Evolutionary conservation across 371 early-diverging fungal species (phyloP).

Genomic region (Sporodiniella umbellata): DNA sequence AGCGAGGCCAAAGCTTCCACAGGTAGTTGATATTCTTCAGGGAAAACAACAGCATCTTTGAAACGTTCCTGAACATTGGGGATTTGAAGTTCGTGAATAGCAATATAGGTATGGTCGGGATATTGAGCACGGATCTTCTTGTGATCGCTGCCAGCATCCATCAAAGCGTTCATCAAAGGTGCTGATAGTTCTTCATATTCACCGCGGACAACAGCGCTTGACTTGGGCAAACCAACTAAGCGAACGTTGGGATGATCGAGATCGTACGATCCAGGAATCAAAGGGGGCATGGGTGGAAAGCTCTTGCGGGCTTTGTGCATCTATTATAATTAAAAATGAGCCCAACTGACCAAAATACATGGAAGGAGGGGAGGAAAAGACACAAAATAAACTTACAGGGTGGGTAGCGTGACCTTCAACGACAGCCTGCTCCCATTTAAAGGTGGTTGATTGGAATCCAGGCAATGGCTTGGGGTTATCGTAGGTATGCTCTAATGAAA

Average conservation of each 20-base stretch:
- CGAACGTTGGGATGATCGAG: conserved; percentile 43
- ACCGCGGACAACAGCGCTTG: conserved; percentile 49
- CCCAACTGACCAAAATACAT: no score
- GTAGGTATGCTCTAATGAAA: conserved; percentile 45
- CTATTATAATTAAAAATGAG: conserved; percentile 60
- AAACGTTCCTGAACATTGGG: conserved; percentile 58
- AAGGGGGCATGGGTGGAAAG: conserved; percentile 52
- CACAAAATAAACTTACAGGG: conserved; percentile 63
- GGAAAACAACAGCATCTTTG: conserved; percentile 41
- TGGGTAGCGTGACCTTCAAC: conserved; percentile 78
- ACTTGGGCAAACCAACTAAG: conserved; percentile 52
- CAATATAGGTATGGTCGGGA: conserved; percentile 35
- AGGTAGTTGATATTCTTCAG: conserved; percentile 26
- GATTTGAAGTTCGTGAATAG: conserved; percentile 66
- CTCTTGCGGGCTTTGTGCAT: conserved; percentile 71
- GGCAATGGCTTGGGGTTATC: conserved; percentile 49
- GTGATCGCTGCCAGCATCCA: conserved; percentile 11
- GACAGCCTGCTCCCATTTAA: conserved; percentile 75
- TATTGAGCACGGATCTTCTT: conserved; percentile 11
- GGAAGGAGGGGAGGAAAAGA: no score
- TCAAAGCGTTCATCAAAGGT: conserved; percentile 30
- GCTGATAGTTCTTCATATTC: conserved; percentile 38
- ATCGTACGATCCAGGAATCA: conserved; percentile 45
- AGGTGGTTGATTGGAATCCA: conserved; percentile 39
- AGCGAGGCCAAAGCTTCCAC: conserved; percentile 65